phyloP scores from a whole-genome alignment of 1,284 basidiomycete species.

The Sporisorium exsertum region DNA sequence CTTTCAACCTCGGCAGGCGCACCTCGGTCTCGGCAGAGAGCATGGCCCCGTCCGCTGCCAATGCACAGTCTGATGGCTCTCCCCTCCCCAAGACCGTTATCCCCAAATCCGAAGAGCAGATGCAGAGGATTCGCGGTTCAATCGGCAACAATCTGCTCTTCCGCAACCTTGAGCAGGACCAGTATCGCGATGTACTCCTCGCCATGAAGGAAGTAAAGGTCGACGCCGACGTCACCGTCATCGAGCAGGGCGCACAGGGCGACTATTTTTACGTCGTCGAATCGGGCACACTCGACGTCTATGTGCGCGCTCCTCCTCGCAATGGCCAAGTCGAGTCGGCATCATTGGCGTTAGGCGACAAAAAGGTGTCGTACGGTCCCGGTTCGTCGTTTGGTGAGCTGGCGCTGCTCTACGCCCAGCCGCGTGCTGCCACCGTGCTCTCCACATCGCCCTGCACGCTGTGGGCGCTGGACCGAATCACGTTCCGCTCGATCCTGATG shows the following conservation, averaged over 20 bases:
- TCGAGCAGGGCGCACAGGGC: constrained; percentile 94
- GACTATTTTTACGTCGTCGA: constrained; percentile 99
- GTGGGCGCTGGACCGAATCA: constrained; percentile 96
- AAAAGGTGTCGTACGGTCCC: constrained; percentile 79
- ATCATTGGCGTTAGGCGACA: constrained; percentile 47
- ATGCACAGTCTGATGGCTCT: constrained; percentile 25
- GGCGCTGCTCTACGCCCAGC: constrained; percentile 97
- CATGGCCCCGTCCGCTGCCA: constrained; percentile 76
- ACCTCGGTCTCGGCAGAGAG: constrained; percentile 98
- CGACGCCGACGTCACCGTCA: constrained; percentile 82
- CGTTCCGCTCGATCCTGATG: constrained; percentile 94
- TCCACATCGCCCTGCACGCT: constrained; percentile 84
- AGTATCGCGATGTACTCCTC: constrained; percentile 88
- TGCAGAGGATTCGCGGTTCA: constrained; percentile 85
- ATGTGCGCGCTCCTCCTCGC: constrained; percentile 73
- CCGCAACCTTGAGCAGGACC: constrained; percentile 94
- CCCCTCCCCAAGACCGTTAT: constrained; percentile 47
- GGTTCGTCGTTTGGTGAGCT: constrained; percentile 95
- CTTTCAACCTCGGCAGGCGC: constrained; percentile 85
- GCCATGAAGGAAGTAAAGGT: constrained; percentile 93
- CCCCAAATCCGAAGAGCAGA: constrained; percentile 85
- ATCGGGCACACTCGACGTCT: constrained; percentile 86
- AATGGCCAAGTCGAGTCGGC: constrained; percentile 33
- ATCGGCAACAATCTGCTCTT: constrained; percentile 94
- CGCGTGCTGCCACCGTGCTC: constrained; percentile 91